Base-by-base conservation (phyloP, 768 basidiomycete genomes). In the Udeniomyces megalosporus region DNA sequence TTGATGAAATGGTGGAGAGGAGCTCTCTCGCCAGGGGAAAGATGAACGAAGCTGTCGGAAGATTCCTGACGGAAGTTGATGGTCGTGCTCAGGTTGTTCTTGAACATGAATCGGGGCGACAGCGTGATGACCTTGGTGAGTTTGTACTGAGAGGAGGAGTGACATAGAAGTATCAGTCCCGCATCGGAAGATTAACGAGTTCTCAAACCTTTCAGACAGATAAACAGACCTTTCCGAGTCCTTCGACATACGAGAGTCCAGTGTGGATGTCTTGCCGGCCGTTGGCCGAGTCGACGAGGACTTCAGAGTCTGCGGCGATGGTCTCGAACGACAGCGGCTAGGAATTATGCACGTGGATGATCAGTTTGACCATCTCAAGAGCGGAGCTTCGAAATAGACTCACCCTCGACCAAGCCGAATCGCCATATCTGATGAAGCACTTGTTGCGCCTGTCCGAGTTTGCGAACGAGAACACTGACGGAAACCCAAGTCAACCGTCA, bases 71-170 rank as follows among this genome's bases (percentile, higher is more conserved):
- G 82, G 74, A 92, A 83, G 44, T 81, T 81, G 34, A 99, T 78
- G 2, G 82, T 69, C 54, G 81, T 80, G 4, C 76, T 66, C 42
- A 90, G 78, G 64, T 82, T 79, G 74, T 96, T 99, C 73, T 84
- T 86, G 67, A 97, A 73, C 66, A 97, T 75, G 76, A 91, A 97
- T 50, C 95, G 82, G 29, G 95, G 95, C 8, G 86, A 78, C 42
- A 97, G 75, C 0, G 87, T 92, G 67, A 99, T 83, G 67, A 96
- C 84, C 75, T 96, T 97, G 29, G 85, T 85, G 35, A 97, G 76
- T 71, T 96, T 96, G 73, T 96, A 97, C 77, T 77, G 67, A 17
- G 24, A 20, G 29, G 29, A 44, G 26, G 24, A 6, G 38, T 35
- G 2, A n/a, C n/a, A n/a, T n/a, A n/a, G n/a, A n/a, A n/a, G n/a